Evolutionary conservation across 2,329 filamentous ascomycete genomes (phyloP).

Genomic region (Epichloe gansuensis): DNA sequence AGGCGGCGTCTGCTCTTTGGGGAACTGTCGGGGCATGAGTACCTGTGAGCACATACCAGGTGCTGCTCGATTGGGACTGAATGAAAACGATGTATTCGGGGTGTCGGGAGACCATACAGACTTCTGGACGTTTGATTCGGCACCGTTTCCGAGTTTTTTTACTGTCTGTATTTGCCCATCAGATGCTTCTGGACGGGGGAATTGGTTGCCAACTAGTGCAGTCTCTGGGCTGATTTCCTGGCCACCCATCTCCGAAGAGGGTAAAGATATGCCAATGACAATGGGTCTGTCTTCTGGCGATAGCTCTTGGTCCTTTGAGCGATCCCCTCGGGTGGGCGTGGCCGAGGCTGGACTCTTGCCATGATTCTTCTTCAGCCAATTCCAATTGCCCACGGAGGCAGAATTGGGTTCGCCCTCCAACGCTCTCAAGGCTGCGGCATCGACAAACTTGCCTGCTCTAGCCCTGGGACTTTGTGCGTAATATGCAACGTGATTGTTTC

Average conservation of each 20-base stretch:
- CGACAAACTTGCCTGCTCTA: constrained; percentile 36
- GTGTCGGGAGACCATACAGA: constrained; percentile 52
- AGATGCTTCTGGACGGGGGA: background rate
- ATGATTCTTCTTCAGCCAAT: constrained; percentile 37
- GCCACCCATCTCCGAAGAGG: constrained; percentile 26
- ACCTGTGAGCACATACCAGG: constrained; percentile 52
- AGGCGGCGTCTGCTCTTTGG: constrained; percentile 36
- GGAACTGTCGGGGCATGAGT: constrained; percentile 23
- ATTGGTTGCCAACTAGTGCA: constrained; percentile 27
- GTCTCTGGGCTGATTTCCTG: constrained; percentile 36
- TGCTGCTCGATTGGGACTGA: constrained; percentile 29
- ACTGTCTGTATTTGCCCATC: background rate
- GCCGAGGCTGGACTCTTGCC: constrained; percentile 16
- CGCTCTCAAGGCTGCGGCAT: constrained; percentile 45
- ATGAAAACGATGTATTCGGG: constrained; percentile 33
- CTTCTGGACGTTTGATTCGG: constrained; percentile 10
- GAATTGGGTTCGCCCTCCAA: constrained; percentile 43
- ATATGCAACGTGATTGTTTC: constrained; percentile 25
- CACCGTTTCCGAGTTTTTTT: background rate
- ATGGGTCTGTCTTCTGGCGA: constrained; percentile 61
- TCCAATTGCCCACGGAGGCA: constrained; percentile 43
- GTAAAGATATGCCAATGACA: constrained; percentile 56
- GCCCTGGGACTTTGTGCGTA: constrained; percentile 18
- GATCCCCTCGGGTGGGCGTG: constrained; percentile 15
- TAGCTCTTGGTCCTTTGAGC: constrained; percentile 31